Evolutionary conservation across 371 early-diverging fungal genomes (phyloP).

Genomic region (Choanephora cucurbitarum): DNA sequence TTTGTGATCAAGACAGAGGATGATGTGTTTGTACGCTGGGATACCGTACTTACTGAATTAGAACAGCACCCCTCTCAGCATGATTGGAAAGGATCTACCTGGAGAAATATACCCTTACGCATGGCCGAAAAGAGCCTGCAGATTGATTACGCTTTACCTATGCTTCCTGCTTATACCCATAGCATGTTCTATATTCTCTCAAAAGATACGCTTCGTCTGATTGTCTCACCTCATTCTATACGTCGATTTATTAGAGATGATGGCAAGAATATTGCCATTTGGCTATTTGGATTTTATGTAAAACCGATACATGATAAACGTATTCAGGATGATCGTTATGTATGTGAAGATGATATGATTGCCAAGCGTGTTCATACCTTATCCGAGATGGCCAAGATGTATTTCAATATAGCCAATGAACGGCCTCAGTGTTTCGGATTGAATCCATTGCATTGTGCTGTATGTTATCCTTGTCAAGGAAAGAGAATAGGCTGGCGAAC

Average conservation of each 20-base stretch:
- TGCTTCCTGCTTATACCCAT: slow-evolving; percentile 59
- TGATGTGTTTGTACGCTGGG: slow-evolving; percentile 63
- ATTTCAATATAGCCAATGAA: slow-evolving; percentile 47
- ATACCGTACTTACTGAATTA: slow-evolving; percentile 43
- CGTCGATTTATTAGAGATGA: slow-evolving; percentile 55
- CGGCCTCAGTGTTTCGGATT: slow-evolving; percentile 34
- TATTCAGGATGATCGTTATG: slow-evolving; percentile 52
- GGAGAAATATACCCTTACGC: slow-evolving; percentile 49
- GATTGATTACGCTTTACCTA: slow-evolving; percentile 39
- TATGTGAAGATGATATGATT: slow-evolving; percentile 61
- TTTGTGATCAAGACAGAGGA: slow-evolving; percentile 63
- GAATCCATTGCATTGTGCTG: slow-evolving; percentile 42
- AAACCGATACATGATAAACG: slow-evolving; percentile 58
- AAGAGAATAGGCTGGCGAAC: slow-evolving; percentile 55
- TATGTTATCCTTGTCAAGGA: slow-evolving; percentile 59
- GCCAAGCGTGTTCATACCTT: slow-evolving; percentile 49
- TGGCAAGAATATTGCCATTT: slow-evolving; percentile 61
- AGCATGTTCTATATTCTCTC: slow-evolving; percentile 61
- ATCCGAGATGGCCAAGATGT: slow-evolving; percentile 53
- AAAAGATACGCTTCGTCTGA: slow-evolving; percentile 46
- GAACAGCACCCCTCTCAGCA: slow-evolving; percentile 19
- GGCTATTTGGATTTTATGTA: slow-evolving; percentile 62
- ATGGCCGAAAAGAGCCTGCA: slow-evolving; percentile 25
- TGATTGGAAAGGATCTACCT: slow-evolving; percentile 62
- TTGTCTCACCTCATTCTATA: slow-evolving; percentile 36